Conservation (phyloP, 208 protist species). For the Angomonas deanei region DNA sequence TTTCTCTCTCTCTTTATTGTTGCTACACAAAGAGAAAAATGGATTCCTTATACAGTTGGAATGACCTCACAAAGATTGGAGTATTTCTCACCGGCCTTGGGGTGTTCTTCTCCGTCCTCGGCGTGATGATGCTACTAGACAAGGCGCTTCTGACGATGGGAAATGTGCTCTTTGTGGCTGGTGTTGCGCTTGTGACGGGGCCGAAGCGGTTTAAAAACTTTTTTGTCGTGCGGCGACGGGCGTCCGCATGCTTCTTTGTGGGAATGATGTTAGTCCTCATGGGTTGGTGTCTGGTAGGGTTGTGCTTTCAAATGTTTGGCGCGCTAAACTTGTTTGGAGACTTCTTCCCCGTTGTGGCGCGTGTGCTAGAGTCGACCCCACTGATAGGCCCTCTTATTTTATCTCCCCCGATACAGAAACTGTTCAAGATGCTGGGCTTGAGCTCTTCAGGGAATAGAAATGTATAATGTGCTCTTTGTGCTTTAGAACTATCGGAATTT, state of each 20-base stretch:
- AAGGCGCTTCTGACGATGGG: constrained; percentile 86
- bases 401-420: constrained; percentile 45
- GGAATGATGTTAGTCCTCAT: constrained; percentile 80
- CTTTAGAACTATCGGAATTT: not conserved
- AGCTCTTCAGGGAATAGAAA: constrained; percentile 45
- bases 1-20: not conserved
- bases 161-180: constrained; percentile 84
- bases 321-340: constrained; percentile 89
- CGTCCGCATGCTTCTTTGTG: constrained; percentile 80
- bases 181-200: constrained; percentile 84
- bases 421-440: constrained; percentile 37
- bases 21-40: too few species aligned
- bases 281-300: constrained; percentile 73
- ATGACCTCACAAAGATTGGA: constrained; percentile 86
- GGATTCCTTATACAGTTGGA: constrained; percentile 88
- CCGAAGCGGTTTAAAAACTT: constrained; percentile 65
- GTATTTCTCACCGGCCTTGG: constrained; percentile 79
- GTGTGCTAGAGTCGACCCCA: constrained; percentile 82
- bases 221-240: constrained; percentile 68
- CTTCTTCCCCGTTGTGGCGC: constrained; percentile 84
- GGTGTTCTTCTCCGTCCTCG: constrained; percentile 74
- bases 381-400: constrained; percentile 75
- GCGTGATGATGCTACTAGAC: constrained; percentile 78
- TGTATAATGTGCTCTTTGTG: constrained; percentile 26
- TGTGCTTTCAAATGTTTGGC: constrained; percentile 81